Base-by-base conservation (phyloP, 225 moss, liverwort and hornwort species). In the Polytrichum commune region DNA sequence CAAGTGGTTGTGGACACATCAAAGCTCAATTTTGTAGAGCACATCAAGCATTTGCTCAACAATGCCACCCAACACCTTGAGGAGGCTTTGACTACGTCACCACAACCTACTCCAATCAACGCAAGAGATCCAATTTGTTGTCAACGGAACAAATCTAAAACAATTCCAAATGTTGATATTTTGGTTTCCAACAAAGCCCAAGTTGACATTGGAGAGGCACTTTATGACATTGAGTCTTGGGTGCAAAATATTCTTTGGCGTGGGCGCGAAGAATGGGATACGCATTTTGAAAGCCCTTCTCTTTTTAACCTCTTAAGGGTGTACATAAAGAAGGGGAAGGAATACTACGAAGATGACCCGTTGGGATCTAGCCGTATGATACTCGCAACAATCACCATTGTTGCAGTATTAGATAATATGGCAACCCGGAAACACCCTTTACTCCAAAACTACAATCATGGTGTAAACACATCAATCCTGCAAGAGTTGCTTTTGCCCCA, bases 151-250 rank as follows among this genome's bases (percentile, higher is more conserved):
- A 58, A 32, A 58, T 7, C 20, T 53, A 27, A 61, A 1, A 9
- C 33, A 1, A 57, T 75, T 65, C 75, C 72, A 9, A 6, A 30
- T 60, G 19, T 70, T 28, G 24, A 24, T 24, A 1, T 54, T 67
- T 19, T 22, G 4, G 58, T 35, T 55, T 24, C 16, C 30, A 60
- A n/a, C 20, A 38, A 24, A 1, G 6, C 38, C 46, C 26, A 6
- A 18, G 72, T 72, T 54, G 53, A 72, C 19, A 62, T 46, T 35
- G 63, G 62, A 7, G 16, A 54, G n/a, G 54, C 22, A 4, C 66
- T 81, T 62, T 63, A 22, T 2, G 77, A 77, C 26, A 66, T 77
- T 5, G 77, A 81, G 58, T 73, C 62, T 8, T 81, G 81, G 81
- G 81, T 77, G 18, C 70, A 60, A 29, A 38, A 73, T 7, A 29